Evolutionary conservation across 2,329 filamentous ascomycete species (phyloP).

Genomic region (Blumeria graminis): DNA sequence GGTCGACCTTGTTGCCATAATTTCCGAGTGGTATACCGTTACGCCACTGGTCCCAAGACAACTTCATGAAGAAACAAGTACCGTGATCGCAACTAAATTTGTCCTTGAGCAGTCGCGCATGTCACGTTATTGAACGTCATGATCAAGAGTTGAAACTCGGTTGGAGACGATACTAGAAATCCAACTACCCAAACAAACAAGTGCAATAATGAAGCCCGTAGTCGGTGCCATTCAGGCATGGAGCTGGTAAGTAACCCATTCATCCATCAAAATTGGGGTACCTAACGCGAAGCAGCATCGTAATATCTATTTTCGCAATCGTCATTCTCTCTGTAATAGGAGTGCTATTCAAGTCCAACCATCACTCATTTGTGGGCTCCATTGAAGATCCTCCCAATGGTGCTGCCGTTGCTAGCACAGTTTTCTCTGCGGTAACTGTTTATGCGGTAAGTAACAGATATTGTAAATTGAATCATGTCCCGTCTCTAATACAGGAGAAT

Average conservation of each 20-base stretch:
- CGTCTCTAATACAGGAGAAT: not conserved
- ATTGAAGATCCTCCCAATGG: conserved; percentile 46
- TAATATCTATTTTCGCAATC: conserved; percentile 42
- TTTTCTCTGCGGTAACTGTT: conserved; percentile 71
- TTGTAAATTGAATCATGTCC: not conserved
- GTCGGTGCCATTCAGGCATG: conserved; percentile 82
- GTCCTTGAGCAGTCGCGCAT: too few relatives aligned
- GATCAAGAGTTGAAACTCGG: too few relatives aligned
- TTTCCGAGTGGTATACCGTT: too few relatives aligned
- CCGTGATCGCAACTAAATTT: too few relatives aligned
- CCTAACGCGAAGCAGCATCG: conserved; percentile 29
- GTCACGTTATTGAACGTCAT: too few relatives aligned
- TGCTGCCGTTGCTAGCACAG: conserved; percentile 53
- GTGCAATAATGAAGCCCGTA: conserved; percentile 59
- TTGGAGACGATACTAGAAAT: too few relatives aligned
- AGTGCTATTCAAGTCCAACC: conserved; percentile 51
- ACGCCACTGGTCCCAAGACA: too few relatives aligned
- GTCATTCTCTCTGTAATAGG: conserved; percentile 39
- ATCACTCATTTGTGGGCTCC: conserved; percentile 65
- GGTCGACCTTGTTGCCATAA: too few relatives aligned
- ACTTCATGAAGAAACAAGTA: too few relatives aligned
- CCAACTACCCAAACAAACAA: too few relatives aligned
- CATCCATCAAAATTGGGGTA: not conserved
- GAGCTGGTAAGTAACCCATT: conserved; percentile 47
- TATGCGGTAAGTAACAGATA: conserved; percentile 45